Conservation (phyloP, 139 green algal species). For the Auxenochlorella pyrenoidosa region DNA sequence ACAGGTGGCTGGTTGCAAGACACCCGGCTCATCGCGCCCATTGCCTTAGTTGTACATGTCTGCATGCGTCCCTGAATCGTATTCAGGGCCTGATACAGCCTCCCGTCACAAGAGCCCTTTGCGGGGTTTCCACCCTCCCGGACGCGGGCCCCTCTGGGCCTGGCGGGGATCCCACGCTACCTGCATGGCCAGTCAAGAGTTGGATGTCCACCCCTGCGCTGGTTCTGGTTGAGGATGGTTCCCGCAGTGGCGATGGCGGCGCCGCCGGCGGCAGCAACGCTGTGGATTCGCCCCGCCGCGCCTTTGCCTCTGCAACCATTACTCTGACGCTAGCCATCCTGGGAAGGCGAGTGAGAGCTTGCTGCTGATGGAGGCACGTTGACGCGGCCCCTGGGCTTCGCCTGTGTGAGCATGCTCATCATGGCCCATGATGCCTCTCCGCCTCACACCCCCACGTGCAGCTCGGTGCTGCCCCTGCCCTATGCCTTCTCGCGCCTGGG, state of each 20-base stretch:
- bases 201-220: neutral
- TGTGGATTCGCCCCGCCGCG: neutral
- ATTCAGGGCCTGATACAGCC: no score
- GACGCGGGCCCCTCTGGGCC: no score
- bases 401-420: neutral
- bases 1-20: no score
- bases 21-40: no score
- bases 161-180: no score
- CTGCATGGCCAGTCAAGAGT: no score
- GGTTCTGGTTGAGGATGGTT: neutral
- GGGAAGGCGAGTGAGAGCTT: constrained; percentile 31
- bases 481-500: constrained; percentile 80
- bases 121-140: no score
- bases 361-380: no score
- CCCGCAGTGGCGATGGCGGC: neutral
- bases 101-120: no score
- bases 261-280: neutral
- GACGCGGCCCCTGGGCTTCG: neutral
- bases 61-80: no score
- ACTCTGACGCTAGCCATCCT: constrained; percentile 63
- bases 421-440: neutral
- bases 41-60: no score
- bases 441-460: neutral
- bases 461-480: constrained; percentile 77
- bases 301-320: constrained; percentile 32